Percentiles rank a stretch among this genome's conserved stretches.
Conservation (phyloP, 2,329 filamentous ascomycete species). For the Fusarium circinatum region DNA sequence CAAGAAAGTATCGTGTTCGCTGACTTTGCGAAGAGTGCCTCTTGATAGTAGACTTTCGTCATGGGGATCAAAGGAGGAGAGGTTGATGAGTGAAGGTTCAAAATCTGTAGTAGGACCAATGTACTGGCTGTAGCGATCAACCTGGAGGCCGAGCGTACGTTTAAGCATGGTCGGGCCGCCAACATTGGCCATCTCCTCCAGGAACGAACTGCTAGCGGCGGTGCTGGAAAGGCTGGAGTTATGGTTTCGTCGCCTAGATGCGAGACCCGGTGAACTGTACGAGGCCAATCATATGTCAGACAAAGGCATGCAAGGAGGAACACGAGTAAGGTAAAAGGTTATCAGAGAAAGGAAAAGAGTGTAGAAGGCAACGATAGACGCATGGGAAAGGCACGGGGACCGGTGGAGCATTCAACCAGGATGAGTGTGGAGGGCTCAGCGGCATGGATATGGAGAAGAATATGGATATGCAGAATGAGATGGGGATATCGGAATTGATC, state of each 20-base stretch:
- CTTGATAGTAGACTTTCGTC: conserved; percentile 80
- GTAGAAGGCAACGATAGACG: conserved; percentile 35
- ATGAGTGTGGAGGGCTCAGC: conserved; percentile 28
- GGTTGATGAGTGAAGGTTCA: conserved; percentile 83
- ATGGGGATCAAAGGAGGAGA: conserved; percentile 82
- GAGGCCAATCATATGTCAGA: conserved; percentile 62
- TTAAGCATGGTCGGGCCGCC: conserved; percentile 73
- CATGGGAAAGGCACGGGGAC: conserved; percentile 29
- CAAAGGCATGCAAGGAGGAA: conserved; percentile 40
- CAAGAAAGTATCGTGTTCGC: conserved; percentile 81
- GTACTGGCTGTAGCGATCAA: conserved; percentile 83
- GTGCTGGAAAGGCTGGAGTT: conserved; percentile 70
- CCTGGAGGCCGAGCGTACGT: conserved; percentile 78
- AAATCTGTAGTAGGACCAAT: conserved; percentile 86
- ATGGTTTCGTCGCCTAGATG: conserved; percentile 61
- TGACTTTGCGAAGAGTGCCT: conserved; percentile 78
- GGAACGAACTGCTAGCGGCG: conserved; percentile 69
- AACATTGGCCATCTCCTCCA: conserved; percentile 77
- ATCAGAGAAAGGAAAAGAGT: conserved; percentile 29
- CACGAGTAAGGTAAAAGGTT: conserved; percentile 37
- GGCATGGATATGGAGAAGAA: conserved; percentile 25
- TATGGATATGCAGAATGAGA: conserved; percentile 17
- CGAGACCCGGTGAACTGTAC: conserved; percentile 66
- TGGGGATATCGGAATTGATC: conserved; percentile 43
- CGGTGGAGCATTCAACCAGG: conserved; percentile 32